Base-by-base conservation (phyloP, 2,329 filamentous ascomycete species). In the Scortechinia acanthostroma region DNA sequence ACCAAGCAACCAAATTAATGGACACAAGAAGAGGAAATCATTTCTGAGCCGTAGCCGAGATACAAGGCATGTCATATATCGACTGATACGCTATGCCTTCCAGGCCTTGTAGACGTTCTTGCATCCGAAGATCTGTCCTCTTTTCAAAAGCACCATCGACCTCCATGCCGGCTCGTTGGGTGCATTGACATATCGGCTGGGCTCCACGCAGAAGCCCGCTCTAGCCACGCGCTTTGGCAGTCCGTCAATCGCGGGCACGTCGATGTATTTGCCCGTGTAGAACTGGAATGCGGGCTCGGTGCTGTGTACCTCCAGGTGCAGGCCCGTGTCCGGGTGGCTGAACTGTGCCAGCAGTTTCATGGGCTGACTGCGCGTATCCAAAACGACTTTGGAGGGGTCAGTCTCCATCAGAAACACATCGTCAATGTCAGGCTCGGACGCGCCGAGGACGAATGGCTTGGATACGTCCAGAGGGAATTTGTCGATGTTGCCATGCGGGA, bases 231-330 rank as follows among this genome's bases (percentile, higher is more conserved):
- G 76, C 1, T 83, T 81, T 0, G 84, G 78, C 21, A 77, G 63
- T 2, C 72, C 72, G n/a, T 71, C 73, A 3, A 80, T 70, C 22
- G 70, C 83, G 0, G 87, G 84, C 13, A 95, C 84, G 54, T 93
- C 70, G 52, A 94, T 90, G 58, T 82, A 84, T 58, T 87, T 84
- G 51, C 91, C 93, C 0, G 90, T 94, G 67, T 97, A 97, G 68
- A 96, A 95, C 64, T 97, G 91, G 73, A 96, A 97, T 0, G 89
- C 88, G 0, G 93, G 93, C 70, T 97, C 91, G 0, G 91, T 97
- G 69, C 88, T 93, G 56, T 81, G 71, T 4, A 95, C 85, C 63
- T 96, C 88, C 43, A 97, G 79, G 60, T 94, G 85, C 52, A 96
- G 74, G 50, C 80, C 79, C 21, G 82, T 85, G 43, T 70, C 71